Evolutionary conservation across 768 basidiomycete species (phyloP), one percentile per base, ranked within the genome.

Genomic region (Boletellus emodensis): DNA sequence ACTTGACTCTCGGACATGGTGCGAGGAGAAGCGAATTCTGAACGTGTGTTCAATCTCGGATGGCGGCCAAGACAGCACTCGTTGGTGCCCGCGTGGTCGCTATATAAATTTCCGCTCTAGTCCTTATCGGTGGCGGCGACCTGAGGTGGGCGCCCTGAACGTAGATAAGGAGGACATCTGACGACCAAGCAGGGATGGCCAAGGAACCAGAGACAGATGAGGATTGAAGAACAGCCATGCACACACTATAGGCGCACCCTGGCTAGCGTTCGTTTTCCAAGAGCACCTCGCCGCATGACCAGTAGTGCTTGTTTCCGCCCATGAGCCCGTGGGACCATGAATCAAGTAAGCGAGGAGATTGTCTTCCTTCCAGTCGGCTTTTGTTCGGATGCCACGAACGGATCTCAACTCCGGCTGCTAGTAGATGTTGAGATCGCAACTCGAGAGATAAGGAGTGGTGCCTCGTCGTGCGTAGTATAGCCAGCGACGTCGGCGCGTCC

Each of bases 1-100:
- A 85, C 69, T 44, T 67, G 55, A 39, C 49, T 57, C 34, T 58
- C 46, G 11, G 67, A 65, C 67, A 67, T 66, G 38, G 2, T 53
- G 28, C 3, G 40, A 22, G 18, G 42, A 36, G 11, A 36, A 41
- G 30, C 7, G 30, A 10, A 10, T 11, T 30, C 33, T 20, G 4
- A 20, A 15, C 39, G 52, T 18, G 52, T 18, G 54, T 44, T 38
- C 42, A 26, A 44, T n/a, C 22, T 35, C 33, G 32, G 14, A 40
- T n/a, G n/a, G n/a, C 36, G 30, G 42, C 39, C 34, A 40, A 33
- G 33, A 13, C 17, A 22, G 10, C 44, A 33, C 14, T 6, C 11
- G 12, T 12, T 40, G 13, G 35, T 20, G 34, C 18, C 6, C n/a
- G 9, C 26, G 22, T 15, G 24, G 17, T 36, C 26, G 30, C 15